Evolutionary conservation across 2,329 filamentous ascomycete genomes (phyloP).

Genomic region (Fusarium euwallaceae): DNA sequence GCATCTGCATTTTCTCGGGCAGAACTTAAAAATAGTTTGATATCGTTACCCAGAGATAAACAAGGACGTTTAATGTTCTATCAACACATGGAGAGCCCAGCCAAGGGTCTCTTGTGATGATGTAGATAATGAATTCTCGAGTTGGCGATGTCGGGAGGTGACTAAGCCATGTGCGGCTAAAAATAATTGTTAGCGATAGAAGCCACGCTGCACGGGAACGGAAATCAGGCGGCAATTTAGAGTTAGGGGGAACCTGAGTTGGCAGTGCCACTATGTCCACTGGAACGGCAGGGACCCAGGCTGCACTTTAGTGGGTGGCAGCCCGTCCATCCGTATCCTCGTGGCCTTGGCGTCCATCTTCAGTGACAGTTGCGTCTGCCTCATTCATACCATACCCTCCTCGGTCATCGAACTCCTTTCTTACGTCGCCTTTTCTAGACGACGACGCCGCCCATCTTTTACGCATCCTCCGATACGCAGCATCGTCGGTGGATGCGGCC

Average conservation of each 20-base stretch:
- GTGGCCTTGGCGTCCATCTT: conserved; percentile 42
- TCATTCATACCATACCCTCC: conserved; percentile 23
- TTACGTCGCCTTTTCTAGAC: conserved; percentile 14
- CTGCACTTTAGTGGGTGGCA: conserved; percentile 22
- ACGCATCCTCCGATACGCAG: conserved; percentile 26
- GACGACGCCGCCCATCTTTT: conserved; percentile 22
- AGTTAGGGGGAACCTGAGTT: conserved; percentile 36
- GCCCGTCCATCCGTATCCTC: conserved; percentile 34
- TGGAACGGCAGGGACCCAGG: conserved; percentile 9
- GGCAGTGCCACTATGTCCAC: conserved; percentile 19
- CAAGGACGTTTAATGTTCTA: neutral
- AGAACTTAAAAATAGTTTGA: neutral
- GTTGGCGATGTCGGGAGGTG: conserved; percentile 21
- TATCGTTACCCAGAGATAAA: neutral
- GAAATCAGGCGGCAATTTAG: conserved; percentile 45
- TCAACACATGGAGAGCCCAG: neutral
- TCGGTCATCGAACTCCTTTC: conserved; percentile 33
- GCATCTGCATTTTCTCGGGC: neutral
- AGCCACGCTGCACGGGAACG: conserved; percentile 40
- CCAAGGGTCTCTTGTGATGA: conserved; percentile 2
- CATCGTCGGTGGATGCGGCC: conserved; percentile 34
- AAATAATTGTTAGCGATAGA: conserved; percentile 44
- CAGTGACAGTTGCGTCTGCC: conserved; percentile 40
- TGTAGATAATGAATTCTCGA: conserved; percentile 13
- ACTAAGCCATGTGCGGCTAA: conserved; percentile 37